Evolutionary conservation across 2,329 filamentous ascomycete species (phyloP), one percentile per base, ranked within the genome.

Genomic region (Claviceps digitariae): DNA sequence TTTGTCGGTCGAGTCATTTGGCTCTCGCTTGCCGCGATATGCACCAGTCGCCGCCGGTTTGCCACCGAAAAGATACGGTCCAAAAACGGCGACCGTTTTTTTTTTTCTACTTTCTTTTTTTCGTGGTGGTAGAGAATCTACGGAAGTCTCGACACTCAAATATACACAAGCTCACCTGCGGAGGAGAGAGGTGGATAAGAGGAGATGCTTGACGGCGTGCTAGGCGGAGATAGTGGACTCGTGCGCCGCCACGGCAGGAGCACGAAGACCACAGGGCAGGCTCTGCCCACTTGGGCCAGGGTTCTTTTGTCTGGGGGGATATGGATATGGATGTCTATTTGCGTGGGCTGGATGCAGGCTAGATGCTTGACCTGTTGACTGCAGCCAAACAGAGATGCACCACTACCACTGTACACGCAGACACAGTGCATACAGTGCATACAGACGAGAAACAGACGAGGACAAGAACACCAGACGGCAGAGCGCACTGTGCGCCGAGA

Each of bases 101-200:
- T 36, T 34, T 34, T 34, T 9, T 34, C 10, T 12, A 7, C 23
- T 46, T 4, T 34, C 1, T 29, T 36, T 20, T 29, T 17, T 25
- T 27, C 15, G 45, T 34, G 38, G 38, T 50, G 46, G 29, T 29
- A 36, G 31, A 36, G 9, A 21, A 34, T 36, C 52, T 48, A 44
- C 36, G 31, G 27, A 40, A 29, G 38, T 43, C n/a, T 38, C 23
- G 23, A 43, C 43, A n/a, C 13, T 15, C 27, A 25, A 15, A 36
- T 21, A 44, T 25, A 12, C 5, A 40, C 17, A 31, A 4, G 27
- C 47, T 29, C 25, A 50, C 52, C 47, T 36, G 34, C 23, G 40
- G 44, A 29, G 40, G 44, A 29, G 31, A 34, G 29, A 27, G 48
- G 44, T 51, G 52, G 48, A 46, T 36, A 54, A 48, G 48, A 48